Conservation (phyloP, 163 green algal species). For the Scenedesmus sp. region DNA sequence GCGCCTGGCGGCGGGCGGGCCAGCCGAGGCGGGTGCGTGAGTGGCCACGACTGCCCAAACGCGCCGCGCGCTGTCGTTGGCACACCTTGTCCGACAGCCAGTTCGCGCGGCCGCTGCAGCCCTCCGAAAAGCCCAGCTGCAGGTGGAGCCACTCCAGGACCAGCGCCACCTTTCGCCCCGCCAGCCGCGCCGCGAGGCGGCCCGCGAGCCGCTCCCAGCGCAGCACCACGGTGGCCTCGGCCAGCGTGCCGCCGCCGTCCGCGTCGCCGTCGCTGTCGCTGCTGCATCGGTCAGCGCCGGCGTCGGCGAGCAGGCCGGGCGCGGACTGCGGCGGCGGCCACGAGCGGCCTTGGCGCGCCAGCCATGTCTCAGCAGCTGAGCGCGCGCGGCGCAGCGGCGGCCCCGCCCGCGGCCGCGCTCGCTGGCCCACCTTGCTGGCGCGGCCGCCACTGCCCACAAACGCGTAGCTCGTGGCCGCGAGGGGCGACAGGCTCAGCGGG, state of each 20-base stretch:
- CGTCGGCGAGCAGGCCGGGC: too few relatives aligned
- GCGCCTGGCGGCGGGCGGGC: neutral
- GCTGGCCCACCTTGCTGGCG: neutral
- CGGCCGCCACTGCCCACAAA: constrained; percentile 34
- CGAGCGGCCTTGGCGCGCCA: neutral
- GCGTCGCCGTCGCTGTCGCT: neutral
- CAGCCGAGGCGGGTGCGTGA: neutral
- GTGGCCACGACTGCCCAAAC: neutral
- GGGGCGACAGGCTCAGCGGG: constrained; percentile 44
- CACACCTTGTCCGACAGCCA: constrained; percentile 49
- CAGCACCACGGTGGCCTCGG: constrained; percentile 34
- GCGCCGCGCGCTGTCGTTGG: neutral
- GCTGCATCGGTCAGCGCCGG: neutral
- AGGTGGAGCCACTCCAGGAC: constrained; percentile 52
- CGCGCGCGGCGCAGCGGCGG: neutral
- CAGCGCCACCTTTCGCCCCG: constrained; percentile 43
- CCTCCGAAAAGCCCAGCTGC: constrained; percentile 53
- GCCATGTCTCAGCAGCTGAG: neutral
- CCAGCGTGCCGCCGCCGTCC: constrained; percentile 4
- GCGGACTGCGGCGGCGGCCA: neutral
- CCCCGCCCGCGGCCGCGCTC: neutral
- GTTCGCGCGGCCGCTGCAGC: constrained; percentile 39
- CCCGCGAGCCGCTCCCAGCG: constrained; percentile 55
- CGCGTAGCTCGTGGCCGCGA: constrained; percentile 40
- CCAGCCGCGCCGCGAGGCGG: constrained; percentile 40